Conservation (phyloP, 805 yeast species). For the Lachancea waltii region DNA sequence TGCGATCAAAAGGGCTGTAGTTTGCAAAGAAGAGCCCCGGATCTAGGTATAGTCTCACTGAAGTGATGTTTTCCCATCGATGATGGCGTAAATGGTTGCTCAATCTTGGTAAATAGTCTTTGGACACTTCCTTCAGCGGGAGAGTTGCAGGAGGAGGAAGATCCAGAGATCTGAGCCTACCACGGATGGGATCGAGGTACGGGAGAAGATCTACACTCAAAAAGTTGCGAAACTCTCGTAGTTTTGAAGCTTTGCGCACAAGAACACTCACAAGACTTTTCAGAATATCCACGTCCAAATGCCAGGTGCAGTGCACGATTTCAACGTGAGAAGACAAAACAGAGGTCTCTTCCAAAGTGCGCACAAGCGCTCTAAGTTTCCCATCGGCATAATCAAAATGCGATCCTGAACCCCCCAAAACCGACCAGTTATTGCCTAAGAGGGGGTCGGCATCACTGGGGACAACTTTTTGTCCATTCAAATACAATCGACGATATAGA, state of each 20-base stretch:
- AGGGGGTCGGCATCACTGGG: conserved; percentile 22
- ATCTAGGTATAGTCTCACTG: conserved; percentile 24
- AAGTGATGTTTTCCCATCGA: conserved; percentile 17
- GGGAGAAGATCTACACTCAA: conserved; percentile 16
- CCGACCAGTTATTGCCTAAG: conserved; percentile 27
- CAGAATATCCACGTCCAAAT: conserved; percentile 17
- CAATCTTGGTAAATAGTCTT: conserved; percentile 4
- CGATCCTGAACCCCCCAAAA: conserved; percentile 13
- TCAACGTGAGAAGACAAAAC: conserved; percentile 20
- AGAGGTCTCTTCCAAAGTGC: conserved; percentile 17
- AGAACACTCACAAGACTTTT: conserved; percentile 15
- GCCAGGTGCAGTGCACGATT: conserved; percentile 29
- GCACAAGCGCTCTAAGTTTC: conserved; percentile 19
- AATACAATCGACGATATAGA: conserved; percentile 21
- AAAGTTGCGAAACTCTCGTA: conserved; percentile 23
- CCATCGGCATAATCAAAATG: conserved; percentile 6
- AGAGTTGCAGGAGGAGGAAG: conserved; percentile 23
- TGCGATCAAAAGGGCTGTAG: conserved; percentile 4
- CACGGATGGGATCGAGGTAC: conserved; percentile 12
- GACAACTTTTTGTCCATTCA: conserved; percentile 23
- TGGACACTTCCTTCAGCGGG: conserved; percentile 12
- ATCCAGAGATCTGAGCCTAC: conserved; percentile 18
- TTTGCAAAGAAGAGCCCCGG: conserved; percentile 21
- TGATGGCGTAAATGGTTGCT: conserved; percentile 7
- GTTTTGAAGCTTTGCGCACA: conserved; percentile 14